Base-by-base conservation (phyloP, 2,329 filamentous ascomycete species). In the Beauveria brongniartii region DNA sequence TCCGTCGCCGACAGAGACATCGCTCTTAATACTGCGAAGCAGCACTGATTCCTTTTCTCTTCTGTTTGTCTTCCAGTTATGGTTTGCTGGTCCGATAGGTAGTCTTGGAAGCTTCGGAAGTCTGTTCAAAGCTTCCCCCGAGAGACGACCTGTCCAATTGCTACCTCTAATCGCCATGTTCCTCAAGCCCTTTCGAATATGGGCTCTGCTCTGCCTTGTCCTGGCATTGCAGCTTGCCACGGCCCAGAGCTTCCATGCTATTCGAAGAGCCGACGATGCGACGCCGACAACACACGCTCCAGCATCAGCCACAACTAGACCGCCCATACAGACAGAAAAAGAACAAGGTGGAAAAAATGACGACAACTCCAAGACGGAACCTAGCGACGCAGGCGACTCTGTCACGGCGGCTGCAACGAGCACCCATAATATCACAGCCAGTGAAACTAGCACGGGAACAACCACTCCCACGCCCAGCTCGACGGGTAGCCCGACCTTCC, bases 171-270 rank as follows among this genome's bases (percentile, higher is more conserved):
- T 59, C 54, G 68, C 47, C 55, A 78, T 78, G 77, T 63, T 72
- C 56, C 64, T 65, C 26, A 72, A 66, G 61, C 68, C 72, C 63
- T 62, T 66, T 59, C 70, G 70, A 53, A 59, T 75, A 48, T 75
- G 71, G 71, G 71, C 71, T 41, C 64, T 79, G 50, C 65, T 80
- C 61, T 75, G 73, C 65, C 66, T 80, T 24, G 55, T 73, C 4
- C 53, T 79, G 47, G 68, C 69, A 47, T 66, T 78, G 26, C 74
- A 80, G 48, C 63, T 73, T 52, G 73, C 70, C 22, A 65, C 68
- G 24, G 74, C 74, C 12, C 71, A 73, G 47, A 69, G 66, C 61
- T 66, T 73, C 34, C 67, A 67, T 8, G 65, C 72, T 43, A 59
- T 70, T 22, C 67, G 66, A 63, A 73, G 76, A 61, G 73, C 76